A percentile compares a stretch with the other conserved stretches of the same genome.
phyloP scores from a whole-genome alignment of 768 basidiomycete genomes.

The Termitomyces titanicus region DNA sequence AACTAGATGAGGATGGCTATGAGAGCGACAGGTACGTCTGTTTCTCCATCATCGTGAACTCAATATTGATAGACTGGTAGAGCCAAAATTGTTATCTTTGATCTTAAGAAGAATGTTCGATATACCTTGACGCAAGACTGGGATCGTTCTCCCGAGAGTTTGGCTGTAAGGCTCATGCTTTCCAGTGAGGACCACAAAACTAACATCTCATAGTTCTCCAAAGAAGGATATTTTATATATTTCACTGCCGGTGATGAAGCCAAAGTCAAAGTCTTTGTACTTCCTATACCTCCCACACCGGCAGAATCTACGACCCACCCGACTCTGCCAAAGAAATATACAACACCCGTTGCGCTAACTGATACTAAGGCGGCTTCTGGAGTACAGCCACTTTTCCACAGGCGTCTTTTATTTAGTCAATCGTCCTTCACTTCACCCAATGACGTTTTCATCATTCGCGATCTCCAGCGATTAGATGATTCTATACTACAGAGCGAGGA shows the following conservation, averaged over 20 bases:
- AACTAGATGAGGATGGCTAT: conserved; percentile 84
- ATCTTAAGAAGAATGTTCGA: conserved; percentile 61
- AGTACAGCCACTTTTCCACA: conserved; percentile 55
- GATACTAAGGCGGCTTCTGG: conserved; percentile 53
- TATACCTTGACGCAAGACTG: conserved; percentile 77
- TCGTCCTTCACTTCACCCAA: conserved; percentile 79
- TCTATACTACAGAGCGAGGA: conserved; percentile 31
- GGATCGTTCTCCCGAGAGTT: conserved; percentile 73
- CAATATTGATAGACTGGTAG: conserved; percentile 29
- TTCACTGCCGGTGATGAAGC: conserved; percentile 78
- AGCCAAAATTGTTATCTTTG: conserved; percentile 75
- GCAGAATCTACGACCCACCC: conserved; percentile 50
- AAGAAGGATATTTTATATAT: conserved; percentile 65
- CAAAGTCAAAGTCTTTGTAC: conserved; percentile 65
- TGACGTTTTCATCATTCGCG: conserved; percentile 64
- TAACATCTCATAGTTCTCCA: conserved; percentile 57
- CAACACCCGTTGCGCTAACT: conserved; percentile 58
- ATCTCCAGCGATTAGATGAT: conserved; percentile 41
- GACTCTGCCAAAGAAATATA: conserved; percentile 40
- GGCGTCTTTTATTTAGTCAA: conserved; percentile 66
- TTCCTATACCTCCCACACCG: conserved; percentile 66
- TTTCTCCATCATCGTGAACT: neutral
- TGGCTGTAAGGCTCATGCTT: conserved; percentile 44
- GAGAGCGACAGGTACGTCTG: conserved; percentile 71
- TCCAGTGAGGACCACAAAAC: neutral